A percentile compares a stretch with the other conserved stretches of the same genome.
These are phyloP conservation scores for Phytopythium sindhum DNA, from an alignment of 352 stramenopile genomes.

Conservation along the genomic window DNA sequence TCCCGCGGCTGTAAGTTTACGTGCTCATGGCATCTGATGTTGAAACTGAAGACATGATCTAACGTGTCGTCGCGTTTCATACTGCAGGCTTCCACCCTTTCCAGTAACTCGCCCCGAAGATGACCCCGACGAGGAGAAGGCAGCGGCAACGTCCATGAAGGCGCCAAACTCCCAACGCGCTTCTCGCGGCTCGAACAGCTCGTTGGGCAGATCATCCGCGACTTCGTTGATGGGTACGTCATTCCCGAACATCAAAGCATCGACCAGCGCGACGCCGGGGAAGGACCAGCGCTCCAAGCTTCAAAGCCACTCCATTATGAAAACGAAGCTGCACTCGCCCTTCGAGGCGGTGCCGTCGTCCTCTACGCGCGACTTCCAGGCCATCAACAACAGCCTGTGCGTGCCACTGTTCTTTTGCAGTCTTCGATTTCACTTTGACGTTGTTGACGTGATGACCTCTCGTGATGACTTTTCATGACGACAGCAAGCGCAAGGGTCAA, in stretches of 20 bases:
- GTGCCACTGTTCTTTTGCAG: neutral
- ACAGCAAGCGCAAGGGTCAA: conserved; percentile 57
- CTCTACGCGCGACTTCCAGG: conserved; percentile 63
- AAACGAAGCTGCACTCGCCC: conserved; percentile 69
- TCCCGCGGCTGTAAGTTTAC: conserved; percentile 66
- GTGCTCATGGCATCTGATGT: conserved; percentile 2
- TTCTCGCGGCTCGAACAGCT: conserved; percentile 12
- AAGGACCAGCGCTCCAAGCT: conserved; percentile 63
- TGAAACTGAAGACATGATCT: neutral
- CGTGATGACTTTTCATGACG: neutral
- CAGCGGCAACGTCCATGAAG: neutral
- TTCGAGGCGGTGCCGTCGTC: conserved; percentile 46
- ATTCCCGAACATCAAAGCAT: conserved; percentile 81
- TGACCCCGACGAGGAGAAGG: conserved; percentile 5
- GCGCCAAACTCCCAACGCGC: neutral
- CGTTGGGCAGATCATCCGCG: conserved; percentile 6
- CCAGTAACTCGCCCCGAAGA: conserved; percentile 27
- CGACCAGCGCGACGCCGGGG: conserved; percentile 65
- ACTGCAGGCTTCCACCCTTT: conserved; percentile 54
- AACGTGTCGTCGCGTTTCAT: conserved; percentile 1
- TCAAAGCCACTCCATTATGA: conserved; percentile 59
- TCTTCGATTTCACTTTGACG: neutral
- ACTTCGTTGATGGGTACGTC: conserved; percentile 35
- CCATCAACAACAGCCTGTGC: conserved; percentile 84
- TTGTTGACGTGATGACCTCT: no score